phyloP scores from a whole-genome alignment of 176 grass and related monocot genomes.

The Ananas comosus region DNA sequence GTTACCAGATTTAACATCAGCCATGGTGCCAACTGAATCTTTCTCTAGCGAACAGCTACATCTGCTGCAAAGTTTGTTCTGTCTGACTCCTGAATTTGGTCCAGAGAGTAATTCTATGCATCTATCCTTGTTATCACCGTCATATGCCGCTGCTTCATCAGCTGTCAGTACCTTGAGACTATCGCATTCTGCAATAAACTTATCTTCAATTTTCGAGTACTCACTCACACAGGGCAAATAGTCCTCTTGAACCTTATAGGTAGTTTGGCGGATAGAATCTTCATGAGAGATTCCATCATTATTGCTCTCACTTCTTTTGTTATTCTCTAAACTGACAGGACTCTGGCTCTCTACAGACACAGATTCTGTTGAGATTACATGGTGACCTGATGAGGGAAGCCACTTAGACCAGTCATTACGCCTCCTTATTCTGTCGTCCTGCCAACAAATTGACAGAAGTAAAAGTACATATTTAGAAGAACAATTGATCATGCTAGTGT shows the following conservation, averaged over 20 bases:
- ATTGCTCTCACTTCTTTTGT: conserved; percentile 21
- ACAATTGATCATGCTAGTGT: no score
- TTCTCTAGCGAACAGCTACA: conserved; percentile 29
- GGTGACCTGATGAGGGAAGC: conserved; percentile 7
- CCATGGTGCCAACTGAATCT: conserved; percentile 20
- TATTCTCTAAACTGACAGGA: conserved; percentile 28
- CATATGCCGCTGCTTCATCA: conserved; percentile 21
- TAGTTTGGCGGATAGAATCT: conserved; percentile 13
- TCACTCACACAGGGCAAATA: conserved; percentile 3
- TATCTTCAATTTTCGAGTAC: conserved; percentile 21
- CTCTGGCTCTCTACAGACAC: conserved; percentile 22
- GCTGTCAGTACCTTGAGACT: conserved; percentile 18
- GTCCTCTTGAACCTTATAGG: conserved; percentile 32
- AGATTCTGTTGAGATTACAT: conserved; percentile 15
- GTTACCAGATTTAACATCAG: conserved; percentile 24
- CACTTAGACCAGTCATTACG: conserved; percentile 59
- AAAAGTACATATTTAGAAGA: neutral
- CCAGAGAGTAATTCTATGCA: neutral
- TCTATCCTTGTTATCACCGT: neutral
- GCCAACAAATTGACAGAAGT: neutral
- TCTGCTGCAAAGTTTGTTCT: conserved; percentile 2
- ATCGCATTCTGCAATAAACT: conserved; percentile 13
- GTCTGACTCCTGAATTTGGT: neutral
- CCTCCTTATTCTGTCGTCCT: conserved; percentile 68
- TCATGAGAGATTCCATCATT: conserved; percentile 16